Evolutionary conservation across 2,329 filamentous ascomycete genomes (phyloP), one percentile per base, ranked within the genome.

Genomic region (Chaetomiaceae sp.): DNA sequence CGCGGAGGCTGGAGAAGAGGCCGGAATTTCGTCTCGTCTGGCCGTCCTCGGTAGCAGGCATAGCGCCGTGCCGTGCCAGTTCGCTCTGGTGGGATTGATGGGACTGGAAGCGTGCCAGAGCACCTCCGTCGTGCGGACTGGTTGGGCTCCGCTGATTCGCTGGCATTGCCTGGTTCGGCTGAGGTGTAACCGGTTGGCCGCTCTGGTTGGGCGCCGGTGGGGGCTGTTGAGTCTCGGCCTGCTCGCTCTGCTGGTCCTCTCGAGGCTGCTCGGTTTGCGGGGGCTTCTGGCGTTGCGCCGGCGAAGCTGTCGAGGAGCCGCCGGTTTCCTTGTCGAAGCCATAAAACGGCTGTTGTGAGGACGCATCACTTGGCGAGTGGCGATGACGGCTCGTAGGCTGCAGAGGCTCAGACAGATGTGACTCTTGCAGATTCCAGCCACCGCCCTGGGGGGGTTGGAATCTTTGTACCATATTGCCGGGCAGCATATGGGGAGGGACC

Each of bases 341-440:
- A 48, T 69, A 72, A 37, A 64, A 67, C 1, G 64, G 70, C 49
- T 64, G 61, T 16, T 41, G 62, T 62, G 57, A 63, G 61, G 60
- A 64, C 16, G 65, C 44, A 29, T 59, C 64, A 43, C 63, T 65
- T 0, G 67, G 62, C 9, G 67, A 68, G 5, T 65, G 57, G 10
- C 69, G 67, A 40, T 70, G 67, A 18, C 69, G 68, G 29, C 69
- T 67, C 3, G 69, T 64, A 4, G 68, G 62, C 16, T 73, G 66
- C 6, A 81, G 68, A 23, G 80, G 80, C 56, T 78, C 73, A 1
- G 73, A 66, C 32, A 82, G 67, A 53, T 78, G 72, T 9, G 79
- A 82, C 65, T 81, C 78, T 57, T 81, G 73, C 5, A 79, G 65
- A 45, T 75, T 78, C 79, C 79, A 82, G 16, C 70, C 69, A 16